phyloP scores from a whole-genome alignment of 2,329 filamentous ascomycete genomes.

The Macrophomina tecta region DNA sequence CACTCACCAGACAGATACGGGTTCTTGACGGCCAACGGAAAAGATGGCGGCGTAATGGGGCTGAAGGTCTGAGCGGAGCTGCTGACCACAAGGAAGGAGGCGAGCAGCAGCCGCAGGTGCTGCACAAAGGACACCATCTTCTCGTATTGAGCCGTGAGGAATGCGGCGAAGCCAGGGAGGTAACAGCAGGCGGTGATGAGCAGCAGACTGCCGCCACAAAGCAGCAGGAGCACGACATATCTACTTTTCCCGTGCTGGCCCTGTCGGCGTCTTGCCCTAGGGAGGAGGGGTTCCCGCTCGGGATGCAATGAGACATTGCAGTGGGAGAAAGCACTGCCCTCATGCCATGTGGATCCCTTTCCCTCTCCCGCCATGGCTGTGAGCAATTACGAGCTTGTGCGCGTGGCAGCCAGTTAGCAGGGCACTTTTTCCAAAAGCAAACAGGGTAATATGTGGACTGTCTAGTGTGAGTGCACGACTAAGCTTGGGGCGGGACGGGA shows the following conservation, averaged over 20 bases:
- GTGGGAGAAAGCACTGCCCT: conserved; percentile 7
- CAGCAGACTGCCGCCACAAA: conserved; percentile 17
- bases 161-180: conserved; percentile 10
- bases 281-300: conserved; percentile 26
- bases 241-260: conserved; percentile 17
- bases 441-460: conserved; percentile 9
- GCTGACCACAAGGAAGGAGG: conserved; percentile 15
- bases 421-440: conserved; percentile 22
- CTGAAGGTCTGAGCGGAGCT: conserved; percentile 30
- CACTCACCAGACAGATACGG: conserved; percentile 48
- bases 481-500: conserved; percentile 17
- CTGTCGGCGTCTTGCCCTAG: conserved; percentile 8
- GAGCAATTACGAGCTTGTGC: conserved; percentile 28
- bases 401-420: conserved; percentile 26
- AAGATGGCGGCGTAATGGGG: conserved; percentile 48
- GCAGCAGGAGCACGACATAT: conserved; percentile 27
- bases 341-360: conserved; percentile 27
- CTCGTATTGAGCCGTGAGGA: conserved; percentile 16
- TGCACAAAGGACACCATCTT: conserved; percentile 20
- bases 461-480: not conserved
- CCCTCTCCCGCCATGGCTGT: conserved; percentile 25
- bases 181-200: conserved; percentile 24
- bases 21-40: conserved; percentile 52
- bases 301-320: conserved; percentile 22
- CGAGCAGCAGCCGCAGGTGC: conserved; percentile 15